Evolutionary conservation across 2,329 filamentous ascomycete species (phyloP).

Genomic region (Ophiostoma australiae): DNA sequence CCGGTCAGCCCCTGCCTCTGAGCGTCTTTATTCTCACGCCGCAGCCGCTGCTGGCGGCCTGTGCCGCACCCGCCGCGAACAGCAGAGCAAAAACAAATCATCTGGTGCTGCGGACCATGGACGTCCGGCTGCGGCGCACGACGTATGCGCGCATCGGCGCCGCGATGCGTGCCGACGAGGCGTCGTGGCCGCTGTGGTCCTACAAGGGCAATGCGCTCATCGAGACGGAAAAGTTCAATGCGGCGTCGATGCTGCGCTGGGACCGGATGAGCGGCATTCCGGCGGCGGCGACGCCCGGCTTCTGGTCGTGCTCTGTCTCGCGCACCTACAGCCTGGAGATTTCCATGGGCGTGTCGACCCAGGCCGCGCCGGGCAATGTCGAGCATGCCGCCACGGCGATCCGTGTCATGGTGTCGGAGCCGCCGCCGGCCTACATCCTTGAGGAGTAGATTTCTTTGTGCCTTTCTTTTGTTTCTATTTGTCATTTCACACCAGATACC

Average conservation of each 20-base stretch:
- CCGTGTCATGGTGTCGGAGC: slow-evolving; percentile 1
- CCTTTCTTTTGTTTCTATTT: background rate
- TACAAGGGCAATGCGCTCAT: background rate
- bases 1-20: slow-evolving; percentile 1
- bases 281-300: background rate
- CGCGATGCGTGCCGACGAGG: slow-evolving; percentile 5
- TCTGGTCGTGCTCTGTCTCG: slow-evolving; percentile 11
- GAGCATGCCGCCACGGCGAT: slow-evolving; percentile 3
- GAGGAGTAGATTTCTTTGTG: background rate
- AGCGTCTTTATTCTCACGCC: background rate
- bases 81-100: no score
- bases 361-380: background rate
- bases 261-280: background rate
- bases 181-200: slow-evolving; percentile 13
- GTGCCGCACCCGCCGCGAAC: background rate
- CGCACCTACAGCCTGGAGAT: background rate
- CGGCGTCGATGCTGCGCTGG: background rate
- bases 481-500: background rate
- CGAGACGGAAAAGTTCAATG: background rate
- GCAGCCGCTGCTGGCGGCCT: background rate
- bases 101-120: background rate
- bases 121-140: background rate
- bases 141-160: slow-evolving; percentile 6
- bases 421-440: slow-evolving; percentile 11
- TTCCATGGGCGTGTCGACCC: slow-evolving; percentile 4